Conservation (phyloP, 345 rosid genomes). For the Rhizophora mangle region DNA sequence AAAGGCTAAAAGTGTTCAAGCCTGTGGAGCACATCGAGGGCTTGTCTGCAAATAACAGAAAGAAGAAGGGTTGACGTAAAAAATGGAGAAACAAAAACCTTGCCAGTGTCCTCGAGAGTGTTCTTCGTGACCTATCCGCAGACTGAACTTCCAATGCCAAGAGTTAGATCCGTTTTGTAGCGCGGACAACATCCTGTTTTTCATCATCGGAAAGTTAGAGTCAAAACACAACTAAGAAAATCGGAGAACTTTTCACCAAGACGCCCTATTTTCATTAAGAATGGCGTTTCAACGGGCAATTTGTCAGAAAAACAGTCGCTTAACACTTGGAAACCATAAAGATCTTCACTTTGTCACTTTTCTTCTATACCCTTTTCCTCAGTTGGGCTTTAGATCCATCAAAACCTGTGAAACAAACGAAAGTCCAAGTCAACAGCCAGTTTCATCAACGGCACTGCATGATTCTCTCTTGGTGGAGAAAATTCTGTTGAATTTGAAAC, state of each 20-base stretch:
- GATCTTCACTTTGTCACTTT: background rate
- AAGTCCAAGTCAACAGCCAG: slow-evolving; percentile 13
- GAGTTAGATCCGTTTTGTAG: too few species aligned
- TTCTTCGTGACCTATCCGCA: too few species aligned
- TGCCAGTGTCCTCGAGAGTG: too few species aligned
- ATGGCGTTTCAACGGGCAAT: slow-evolving; percentile 18
- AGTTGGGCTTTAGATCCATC: slow-evolving; percentile 19
- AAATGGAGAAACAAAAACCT: too few species aligned
- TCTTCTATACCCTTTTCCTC: slow-evolving; percentile 6
- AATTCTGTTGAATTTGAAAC: slow-evolving; percentile 50
- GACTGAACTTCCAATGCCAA: too few species aligned
- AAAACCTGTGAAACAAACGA: slow-evolving; percentile 18
- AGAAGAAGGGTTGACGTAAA: too few species aligned
- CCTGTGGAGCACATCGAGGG: too few species aligned
- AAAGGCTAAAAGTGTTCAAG: too few species aligned
- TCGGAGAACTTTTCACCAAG: background rate
- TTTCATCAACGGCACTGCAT: slow-evolving; percentile 23
- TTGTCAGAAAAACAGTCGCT: slow-evolving; percentile 9
- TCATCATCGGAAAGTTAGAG: too few species aligned
- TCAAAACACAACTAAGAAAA: background rate
- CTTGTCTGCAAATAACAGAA: too few species aligned
- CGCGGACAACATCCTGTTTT: too few species aligned
- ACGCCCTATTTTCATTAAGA: background rate
- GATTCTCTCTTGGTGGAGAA: slow-evolving; percentile 61
- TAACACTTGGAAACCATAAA: slow-evolving; percentile 3